Evolutionary conservation across 345 rosid genomes (phyloP), one percentile per base, ranked within the genome.

Genomic region (Heritiera littoralis): DNA sequence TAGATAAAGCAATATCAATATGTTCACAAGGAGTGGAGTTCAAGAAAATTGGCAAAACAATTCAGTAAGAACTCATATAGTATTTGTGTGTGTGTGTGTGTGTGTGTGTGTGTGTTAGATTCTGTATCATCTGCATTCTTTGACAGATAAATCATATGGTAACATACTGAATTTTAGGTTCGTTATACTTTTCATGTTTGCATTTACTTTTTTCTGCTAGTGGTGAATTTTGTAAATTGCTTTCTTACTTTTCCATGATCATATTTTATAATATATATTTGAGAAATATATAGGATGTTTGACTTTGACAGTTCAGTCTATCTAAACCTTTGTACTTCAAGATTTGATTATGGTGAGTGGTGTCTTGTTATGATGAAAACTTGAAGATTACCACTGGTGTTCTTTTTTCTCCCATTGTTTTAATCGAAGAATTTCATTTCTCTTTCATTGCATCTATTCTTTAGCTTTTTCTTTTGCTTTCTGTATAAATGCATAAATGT

Each of bases 1-100:
- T 95, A 14, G 79, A 91, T 49, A 89, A 88, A 86, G 98, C 98
- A 6, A 93, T 95, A 79, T 81, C 94, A 15, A 87, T 90, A 73
- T 95, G 98, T 86, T 95, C 92, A 40, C 96, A 97, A 1, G 94
- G 92, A 80, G 92, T 90, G 71, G 94, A 90, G 78, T 87, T 78
- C 83, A 93, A 87, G 88, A 93, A 91, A 87, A 91, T 95, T 77
- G 98, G 98, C 86, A 84, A 84, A 86, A 83, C 87, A 66, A 95
- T 95, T 81, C 93, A 95, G 98, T 95, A 91, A 89, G 96, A 60
- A 23, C 28, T 23, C 28, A 23, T 23, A 23, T 23, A 23, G 28
- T 23, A 23, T 23, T 23, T 23, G 28, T 23, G 28, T 23, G 28
- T 49, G 23, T 68, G 20, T 79, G 38, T 73, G 28, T 23, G 28